Percentiles rank a stretch among this genome's conserved stretches.
Evolutionary conservation across 2,329 filamentous ascomycete genomes (phyloP).

Genomic region (Incumbomyces delicatus): DNA sequence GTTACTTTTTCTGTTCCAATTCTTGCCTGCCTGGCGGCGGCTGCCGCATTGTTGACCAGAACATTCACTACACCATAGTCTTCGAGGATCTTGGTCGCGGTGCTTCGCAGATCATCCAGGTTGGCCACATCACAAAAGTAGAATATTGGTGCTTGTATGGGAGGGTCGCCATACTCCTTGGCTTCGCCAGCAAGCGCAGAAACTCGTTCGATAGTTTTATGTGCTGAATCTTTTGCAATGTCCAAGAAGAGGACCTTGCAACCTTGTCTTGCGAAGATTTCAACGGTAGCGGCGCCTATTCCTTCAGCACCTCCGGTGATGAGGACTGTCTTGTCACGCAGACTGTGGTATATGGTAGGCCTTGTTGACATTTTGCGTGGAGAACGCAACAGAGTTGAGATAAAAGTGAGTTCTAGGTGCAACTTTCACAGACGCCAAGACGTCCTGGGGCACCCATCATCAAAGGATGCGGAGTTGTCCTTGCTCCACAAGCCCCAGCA

Average conservation of each 20-base stretch:
- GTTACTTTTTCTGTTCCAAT: slow-evolving; percentile 26
- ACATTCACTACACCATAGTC: slow-evolving; percentile 5
- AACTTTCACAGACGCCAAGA: no score
- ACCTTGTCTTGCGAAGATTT: slow-evolving; percentile 23
- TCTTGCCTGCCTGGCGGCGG: neutral
- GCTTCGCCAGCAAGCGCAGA: neutral
- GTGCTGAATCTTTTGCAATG: neutral
- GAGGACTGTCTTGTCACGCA: slow-evolving; percentile 8
- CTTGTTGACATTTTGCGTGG: slow-evolving; percentile 2
- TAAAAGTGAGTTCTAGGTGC: no score
- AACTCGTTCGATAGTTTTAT: neutral
- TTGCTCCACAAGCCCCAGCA: no score
- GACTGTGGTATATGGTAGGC: neutral
- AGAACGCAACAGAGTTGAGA: neutral
- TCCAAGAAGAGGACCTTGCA: neutral
- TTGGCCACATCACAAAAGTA: neutral
- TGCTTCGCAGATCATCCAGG: neutral
- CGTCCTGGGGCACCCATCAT: no score
- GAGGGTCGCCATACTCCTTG: neutral
- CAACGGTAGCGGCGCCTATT: slow-evolving; percentile 30
- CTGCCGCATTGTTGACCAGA: slow-evolving; percentile 9
- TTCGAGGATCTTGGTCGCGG: neutral
- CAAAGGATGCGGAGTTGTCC: no score
- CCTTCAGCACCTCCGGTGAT: slow-evolving; percentile 21
- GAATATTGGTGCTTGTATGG: neutral